phyloP scores from a whole-genome alignment of 2,329 filamentous ascomycete species.

The Didymella exigua region DNA sequence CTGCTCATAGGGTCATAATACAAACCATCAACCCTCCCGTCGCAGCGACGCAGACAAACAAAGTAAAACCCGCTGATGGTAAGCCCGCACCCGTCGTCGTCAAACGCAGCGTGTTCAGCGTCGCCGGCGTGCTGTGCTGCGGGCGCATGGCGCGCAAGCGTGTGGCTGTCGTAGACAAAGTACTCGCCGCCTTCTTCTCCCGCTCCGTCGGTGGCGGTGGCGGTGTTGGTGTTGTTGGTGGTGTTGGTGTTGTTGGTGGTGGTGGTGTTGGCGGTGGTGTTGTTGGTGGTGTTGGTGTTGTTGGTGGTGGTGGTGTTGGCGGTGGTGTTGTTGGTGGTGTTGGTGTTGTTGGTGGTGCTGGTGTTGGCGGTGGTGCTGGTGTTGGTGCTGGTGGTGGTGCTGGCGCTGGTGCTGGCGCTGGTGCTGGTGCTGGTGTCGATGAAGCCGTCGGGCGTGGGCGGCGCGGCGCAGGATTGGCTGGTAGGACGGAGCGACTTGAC shows the following conservation, averaged over 20 bases:
- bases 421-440: too few species aligned
- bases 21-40: constrained; percentile 57
- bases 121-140: constrained; percentile 6
- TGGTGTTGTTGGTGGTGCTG: too few species aligned
- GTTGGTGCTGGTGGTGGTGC: too few species aligned
- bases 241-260: too few species aligned
- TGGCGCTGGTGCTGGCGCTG: too few species aligned
- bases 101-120: constrained; percentile 33
- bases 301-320: too few species aligned
- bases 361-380: too few species aligned
- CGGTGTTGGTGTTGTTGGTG: too few species aligned
- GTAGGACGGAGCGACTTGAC: constrained; percentile 43
- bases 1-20: constrained; percentile 62
- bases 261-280: too few species aligned
- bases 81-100: constrained; percentile 51
- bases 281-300: too few species aligned
- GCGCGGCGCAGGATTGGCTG: constrained; percentile 17
- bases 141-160: constrained; percentile 3
- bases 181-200: background rate
- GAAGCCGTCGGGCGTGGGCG: constrained; percentile 9
- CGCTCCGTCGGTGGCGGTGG: background rate
- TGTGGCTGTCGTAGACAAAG: constrained; percentile 4
- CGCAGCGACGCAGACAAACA: constrained; percentile 53
- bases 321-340: too few species aligned
- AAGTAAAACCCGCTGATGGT: constrained; percentile 63